Evolutionary conservation across 1,139 yeast genomes (phyloP).

Genomic region (Suhomyces bolitotheri): DNA sequence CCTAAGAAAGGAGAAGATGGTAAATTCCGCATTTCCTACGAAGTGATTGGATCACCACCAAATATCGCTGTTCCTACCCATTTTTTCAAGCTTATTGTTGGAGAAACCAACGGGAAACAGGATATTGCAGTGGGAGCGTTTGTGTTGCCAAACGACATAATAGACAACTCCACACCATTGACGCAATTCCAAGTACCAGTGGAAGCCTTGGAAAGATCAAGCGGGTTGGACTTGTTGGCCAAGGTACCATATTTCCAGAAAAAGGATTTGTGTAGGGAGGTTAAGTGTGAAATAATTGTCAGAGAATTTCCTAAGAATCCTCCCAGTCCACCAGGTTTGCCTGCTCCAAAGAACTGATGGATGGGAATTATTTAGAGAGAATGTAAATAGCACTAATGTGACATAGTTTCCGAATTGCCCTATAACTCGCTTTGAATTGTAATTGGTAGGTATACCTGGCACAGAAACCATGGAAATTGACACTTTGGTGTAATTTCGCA

Average conservation of each 20-base stretch:
- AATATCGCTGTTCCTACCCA: constrained; percentile 97
- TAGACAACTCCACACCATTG: constrained; percentile 69
- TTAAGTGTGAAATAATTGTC: constrained; percentile 77
- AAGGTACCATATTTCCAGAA: constrained; percentile 62
- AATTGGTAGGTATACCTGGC: no score
- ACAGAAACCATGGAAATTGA: no score
- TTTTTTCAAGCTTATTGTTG: constrained; percentile 86
- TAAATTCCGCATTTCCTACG: constrained; percentile 80
- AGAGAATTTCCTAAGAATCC: constrained; percentile 69
- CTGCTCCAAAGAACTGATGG: constrained; percentile 15
- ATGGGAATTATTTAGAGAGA: background rate
- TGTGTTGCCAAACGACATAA: constrained; percentile 82
- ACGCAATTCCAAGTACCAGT: constrained; percentile 82
- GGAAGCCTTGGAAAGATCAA: constrained; percentile 81
- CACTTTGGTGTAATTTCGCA: background rate
- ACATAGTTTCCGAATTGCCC: no score
- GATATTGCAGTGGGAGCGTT: constrained; percentile 83
- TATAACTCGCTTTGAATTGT: no score
- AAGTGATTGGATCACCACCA: constrained; percentile 96
- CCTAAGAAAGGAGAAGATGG: constrained; percentile 78
- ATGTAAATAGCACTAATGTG: no score
- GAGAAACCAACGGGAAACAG: constrained; percentile 58
- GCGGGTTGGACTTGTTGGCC: constrained; percentile 80
- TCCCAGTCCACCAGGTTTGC: constrained; percentile 26
- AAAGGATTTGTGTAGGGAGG: constrained; percentile 75